Evolutionary conservation across 192 early-diverging fungal species (phyloP), one percentile per base, ranked within the genome.

Genomic region (Entophlyctis luteolus): DNA sequence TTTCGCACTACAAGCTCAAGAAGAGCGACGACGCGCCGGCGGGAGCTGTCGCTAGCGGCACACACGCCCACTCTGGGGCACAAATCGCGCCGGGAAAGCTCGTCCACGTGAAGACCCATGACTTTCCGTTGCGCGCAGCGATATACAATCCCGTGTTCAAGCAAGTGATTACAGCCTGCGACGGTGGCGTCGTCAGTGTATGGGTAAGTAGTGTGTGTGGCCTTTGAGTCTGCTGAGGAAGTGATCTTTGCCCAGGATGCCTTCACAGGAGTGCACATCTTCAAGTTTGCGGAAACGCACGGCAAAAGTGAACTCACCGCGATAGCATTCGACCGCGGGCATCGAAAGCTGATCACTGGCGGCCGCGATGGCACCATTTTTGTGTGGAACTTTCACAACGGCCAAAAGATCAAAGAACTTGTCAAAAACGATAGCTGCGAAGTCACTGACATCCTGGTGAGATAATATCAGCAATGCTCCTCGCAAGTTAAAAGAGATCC

Each of bases 371-470:
- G 84, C 2, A 81, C 68, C 10, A 83, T 86, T 5, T 70, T 66
- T 23, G 65, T 77, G 8, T 86, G 82, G 82, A 86, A 86, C 55
- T 84, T 79, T 60, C 84, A 86, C 63, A 86, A 86, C 48, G 84
- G 84, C 2, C 78, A 84, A 70, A 65, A 72, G 20, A 63, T 86
- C 31, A 79, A 79, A 35, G 73, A 74, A 25, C 59, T 85, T 5
- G 37, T 83, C 22, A 86, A 84, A 58, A 56, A 52, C 6, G 77
- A 86, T 68, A 47, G 38, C 18, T 48, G 67, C 28, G 84, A 86
- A 76, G 79, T 86, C 39, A 81, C 84, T 1, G 71, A 72, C 1
- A 57, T 86, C 4, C 18, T 38, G 50, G 77, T 77, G 72, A 35
- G 27, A 39, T 4, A 23, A 23, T 12, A 8, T 32, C 22, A 33